Conservation (phyloP, 495 filamentous ascomycete genomes). For the Talaromyces stipitatus region DNA sequence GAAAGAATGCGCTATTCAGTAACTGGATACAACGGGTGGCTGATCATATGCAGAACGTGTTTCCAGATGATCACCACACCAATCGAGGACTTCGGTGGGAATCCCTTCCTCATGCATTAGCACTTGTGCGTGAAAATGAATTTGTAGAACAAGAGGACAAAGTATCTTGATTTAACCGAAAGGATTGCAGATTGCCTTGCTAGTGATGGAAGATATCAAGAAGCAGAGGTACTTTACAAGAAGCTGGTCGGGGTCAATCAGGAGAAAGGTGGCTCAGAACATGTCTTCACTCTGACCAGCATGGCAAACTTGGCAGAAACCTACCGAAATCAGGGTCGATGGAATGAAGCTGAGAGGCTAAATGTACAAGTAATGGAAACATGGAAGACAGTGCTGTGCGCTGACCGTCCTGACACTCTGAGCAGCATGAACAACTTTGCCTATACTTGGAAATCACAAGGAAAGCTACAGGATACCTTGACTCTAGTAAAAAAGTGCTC, state of each 20-base stretch:
- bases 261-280: constrained; percentile 7
- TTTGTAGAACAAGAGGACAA: neutral
- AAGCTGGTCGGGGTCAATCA: constrained; percentile 7
- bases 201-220: constrained; percentile 14
- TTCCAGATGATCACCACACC: constrained; percentile 4
- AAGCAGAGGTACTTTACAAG: too few relatives aligned
- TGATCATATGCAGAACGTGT: neutral
- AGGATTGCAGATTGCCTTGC: neutral
- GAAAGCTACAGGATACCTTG: too few relatives aligned
- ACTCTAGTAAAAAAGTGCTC: constrained; percentile 6
- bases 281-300: constrained; percentile 10
- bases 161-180: neutral
- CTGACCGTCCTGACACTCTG: constrained; percentile 14
- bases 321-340: too few relatives aligned
- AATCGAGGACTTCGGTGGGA: constrained; percentile 8
- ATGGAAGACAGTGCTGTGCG: too few relatives aligned
- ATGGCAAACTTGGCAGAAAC: neutral
- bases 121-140: neutral
- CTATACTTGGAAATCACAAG: too few relatives aligned
- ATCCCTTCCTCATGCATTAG: constrained; percentile 10
- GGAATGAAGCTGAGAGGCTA: too few relatives aligned
- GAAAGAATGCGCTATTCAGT: neutral
- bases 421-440: too few relatives aligned
- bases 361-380: too few relatives aligned
- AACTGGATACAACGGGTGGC: constrained; percentile 21